Percentiles rank a stretch among this genome's conserved stretches.
Evolutionary conservation across 495 filamentous ascomycete genomes (phyloP).

Genomic region (Tuber calosporum): DNA sequence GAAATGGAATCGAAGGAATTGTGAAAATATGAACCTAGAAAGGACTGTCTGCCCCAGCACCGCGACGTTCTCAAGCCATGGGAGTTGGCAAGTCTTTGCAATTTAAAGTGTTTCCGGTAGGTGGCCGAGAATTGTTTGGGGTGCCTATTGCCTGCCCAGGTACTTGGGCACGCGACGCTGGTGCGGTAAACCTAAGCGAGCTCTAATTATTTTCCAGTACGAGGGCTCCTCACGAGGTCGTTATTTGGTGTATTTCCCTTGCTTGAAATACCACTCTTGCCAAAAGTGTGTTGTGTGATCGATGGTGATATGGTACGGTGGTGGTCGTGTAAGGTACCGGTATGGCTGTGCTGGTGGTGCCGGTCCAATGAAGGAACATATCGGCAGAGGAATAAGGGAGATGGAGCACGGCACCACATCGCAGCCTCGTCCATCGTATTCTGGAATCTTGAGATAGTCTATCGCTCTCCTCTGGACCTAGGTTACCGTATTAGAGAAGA

Average conservation of each 20-base stretch:
- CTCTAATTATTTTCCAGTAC: too few species aligned
- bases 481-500: background rate
- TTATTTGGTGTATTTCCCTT: too few species aligned
- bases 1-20: background rate
- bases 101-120: too few species aligned
- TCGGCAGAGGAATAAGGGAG: background rate
- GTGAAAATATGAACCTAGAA: background rate
- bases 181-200: too few species aligned
- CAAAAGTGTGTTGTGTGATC: too few species aligned
- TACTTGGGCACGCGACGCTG: background rate
- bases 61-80: background rate
- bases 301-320: too few species aligned
- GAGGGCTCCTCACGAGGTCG: too few species aligned
- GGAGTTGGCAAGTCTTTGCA: background rate
- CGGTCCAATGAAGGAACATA: too few species aligned
- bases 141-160: background rate
- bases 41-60: background rate
- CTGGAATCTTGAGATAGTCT: background rate
- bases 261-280: too few species aligned
- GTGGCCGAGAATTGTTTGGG: background rate
- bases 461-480: background rate
- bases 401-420: background rate
- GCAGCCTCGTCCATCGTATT: background rate
- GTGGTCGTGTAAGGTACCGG: too few species aligned
- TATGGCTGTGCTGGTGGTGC: background rate